These are phyloP conservation scores for Candida nitratophila DNA, from an alignment of 805 yeast species.

Conservation along the genomic window DNA sequence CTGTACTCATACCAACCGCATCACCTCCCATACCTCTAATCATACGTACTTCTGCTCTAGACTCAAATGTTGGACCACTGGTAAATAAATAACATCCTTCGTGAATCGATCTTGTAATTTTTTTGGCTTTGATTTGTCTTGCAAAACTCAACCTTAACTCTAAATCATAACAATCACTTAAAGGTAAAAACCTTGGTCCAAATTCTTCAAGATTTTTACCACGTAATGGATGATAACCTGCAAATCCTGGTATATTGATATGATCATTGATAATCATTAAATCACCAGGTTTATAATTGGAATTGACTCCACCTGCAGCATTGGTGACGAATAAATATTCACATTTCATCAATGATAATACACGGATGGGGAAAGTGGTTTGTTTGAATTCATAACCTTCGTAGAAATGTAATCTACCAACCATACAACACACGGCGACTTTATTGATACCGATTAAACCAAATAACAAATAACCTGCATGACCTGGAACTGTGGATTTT, in stretches of 20 bases:
- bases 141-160: constrained; percentile 59
- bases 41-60: constrained; percentile 84
- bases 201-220: constrained; percentile 76
- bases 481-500: constrained; percentile 83
- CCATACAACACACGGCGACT: constrained; percentile 87
- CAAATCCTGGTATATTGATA: constrained; percentile 82
- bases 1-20: constrained; percentile 97
- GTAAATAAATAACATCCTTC: constrained; percentile 86
- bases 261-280: constrained; percentile 89
- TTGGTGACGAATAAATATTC: constrained; percentile 74
- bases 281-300: constrained; percentile 69
- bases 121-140: constrained; percentile 28
- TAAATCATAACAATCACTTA: constrained; percentile 84
- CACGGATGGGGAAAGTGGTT: constrained; percentile 81
- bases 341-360: constrained; percentile 58
- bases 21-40: constrained; percentile 74
- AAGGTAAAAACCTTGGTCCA: constrained; percentile 85
- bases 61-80: constrained; percentile 92
- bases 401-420: constrained; percentile 86
- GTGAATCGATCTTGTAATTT: constrained; percentile 54
- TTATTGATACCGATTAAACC: constrained; percentile 64
- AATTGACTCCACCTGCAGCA: constrained; percentile 89
- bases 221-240: constrained; percentile 80
- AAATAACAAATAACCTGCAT: constrained; percentile 73
- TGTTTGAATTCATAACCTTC: constrained; percentile 85